phyloP scores from a whole-genome alignment of 164 flowering plant genomes.

The Piper longum region DNA sequence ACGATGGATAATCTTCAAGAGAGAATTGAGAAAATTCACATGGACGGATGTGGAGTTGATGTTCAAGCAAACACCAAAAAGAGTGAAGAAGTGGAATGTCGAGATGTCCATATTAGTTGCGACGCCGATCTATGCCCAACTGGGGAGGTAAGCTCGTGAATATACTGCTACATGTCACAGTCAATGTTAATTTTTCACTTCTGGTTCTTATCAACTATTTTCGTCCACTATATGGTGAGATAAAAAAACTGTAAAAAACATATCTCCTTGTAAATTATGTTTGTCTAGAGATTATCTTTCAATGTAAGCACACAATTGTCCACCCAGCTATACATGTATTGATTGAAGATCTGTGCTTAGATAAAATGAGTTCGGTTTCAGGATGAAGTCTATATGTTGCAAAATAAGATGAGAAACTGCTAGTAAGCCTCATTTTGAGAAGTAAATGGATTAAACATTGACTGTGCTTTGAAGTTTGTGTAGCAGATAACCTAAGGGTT shows the following conservation, averaged over 20 bases:
- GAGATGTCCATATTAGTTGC: constrained; percentile 48
- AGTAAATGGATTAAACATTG: too few species aligned
- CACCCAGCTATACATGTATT: neutral
- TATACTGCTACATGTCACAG: neutral
- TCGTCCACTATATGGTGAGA: too few species aligned
- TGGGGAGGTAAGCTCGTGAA: constrained; percentile 26
- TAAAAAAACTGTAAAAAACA: too few species aligned
- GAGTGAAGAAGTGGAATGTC: constrained; percentile 35
- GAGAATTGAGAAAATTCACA: constrained; percentile 22
- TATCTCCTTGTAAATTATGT: too few species aligned
- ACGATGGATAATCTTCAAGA: constrained; percentile 23
- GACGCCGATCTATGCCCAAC: constrained; percentile 17
- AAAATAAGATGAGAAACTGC: too few species aligned
- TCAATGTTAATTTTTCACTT: neutral
- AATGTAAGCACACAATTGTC: neutral
- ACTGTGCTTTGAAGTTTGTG: too few species aligned
- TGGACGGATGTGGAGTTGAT: constrained; percentile 10
- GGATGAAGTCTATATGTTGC: too few species aligned
- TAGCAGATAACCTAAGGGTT: too few species aligned
- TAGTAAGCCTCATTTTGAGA: too few species aligned
- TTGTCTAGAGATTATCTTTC: neutral
- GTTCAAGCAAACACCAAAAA: constrained; percentile 17
- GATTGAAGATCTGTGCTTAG: too few species aligned
- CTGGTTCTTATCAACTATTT: neutral
- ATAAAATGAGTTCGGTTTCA: too few species aligned